phyloP scores from a whole-genome alignment of 2,329 filamentous ascomycete species.

The Teratosphaeria zuluensis region DNA sequence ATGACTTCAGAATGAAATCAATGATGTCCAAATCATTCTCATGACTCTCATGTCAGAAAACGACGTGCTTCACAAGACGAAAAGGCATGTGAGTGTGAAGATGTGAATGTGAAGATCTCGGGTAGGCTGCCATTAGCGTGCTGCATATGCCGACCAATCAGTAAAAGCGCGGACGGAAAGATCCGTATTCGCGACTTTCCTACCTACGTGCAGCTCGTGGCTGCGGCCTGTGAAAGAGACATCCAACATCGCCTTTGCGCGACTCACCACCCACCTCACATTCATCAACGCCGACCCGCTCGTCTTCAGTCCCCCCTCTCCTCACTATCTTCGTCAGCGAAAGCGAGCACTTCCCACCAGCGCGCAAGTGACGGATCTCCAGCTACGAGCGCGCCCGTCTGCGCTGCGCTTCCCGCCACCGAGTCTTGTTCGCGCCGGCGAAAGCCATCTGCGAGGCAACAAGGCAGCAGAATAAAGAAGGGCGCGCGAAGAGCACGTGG shows the following conservation, averaged over 20 bases:
- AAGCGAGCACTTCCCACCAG: neutral
- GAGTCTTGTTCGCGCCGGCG: slow-evolving; percentile 1
- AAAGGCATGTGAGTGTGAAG: neutral
- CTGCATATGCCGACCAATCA: neutral
- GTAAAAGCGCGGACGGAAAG: neutral
- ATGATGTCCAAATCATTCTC: neutral
- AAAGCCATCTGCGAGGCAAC: neutral
- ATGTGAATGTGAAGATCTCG: neutral
- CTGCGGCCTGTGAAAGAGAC: neutral
- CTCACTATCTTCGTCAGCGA: neutral
- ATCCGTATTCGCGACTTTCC: neutral
- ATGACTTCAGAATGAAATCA: neutral
- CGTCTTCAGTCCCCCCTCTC: neutral
- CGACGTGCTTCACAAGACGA: no score
- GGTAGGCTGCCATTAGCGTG: neutral
- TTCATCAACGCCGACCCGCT: neutral
- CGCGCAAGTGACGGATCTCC: neutral
- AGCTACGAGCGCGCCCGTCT: neutral
- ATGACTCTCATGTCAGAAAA: neutral
- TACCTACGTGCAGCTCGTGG: neutral
- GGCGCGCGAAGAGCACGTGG: neutral
- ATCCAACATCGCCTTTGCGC: neutral
- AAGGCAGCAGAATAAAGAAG: neutral
- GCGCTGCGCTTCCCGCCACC: slow-evolving; percentile 5
- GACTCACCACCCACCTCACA: neutral